Conservation (phyloP, 2,329 filamentous ascomycete genomes). For the Aspergillus versicolor region DNA sequence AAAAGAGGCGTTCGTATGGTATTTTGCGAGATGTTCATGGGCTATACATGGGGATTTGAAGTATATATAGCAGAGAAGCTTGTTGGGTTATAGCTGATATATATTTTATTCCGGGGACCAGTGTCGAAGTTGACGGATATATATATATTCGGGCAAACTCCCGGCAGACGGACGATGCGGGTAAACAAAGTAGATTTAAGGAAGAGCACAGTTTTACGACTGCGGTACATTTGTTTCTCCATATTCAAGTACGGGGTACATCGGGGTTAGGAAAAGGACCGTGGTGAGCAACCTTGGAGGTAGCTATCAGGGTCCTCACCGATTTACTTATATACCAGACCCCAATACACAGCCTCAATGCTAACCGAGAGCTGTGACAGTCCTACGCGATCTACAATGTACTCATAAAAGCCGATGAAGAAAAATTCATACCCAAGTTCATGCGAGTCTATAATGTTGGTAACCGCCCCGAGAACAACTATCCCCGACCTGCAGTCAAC, state of each 20-base stretch:
- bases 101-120: no score
- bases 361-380: background rate
- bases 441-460: constrained; percentile 24
- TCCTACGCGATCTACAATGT: background rate
- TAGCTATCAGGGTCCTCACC: background rate
- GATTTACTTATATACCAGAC: background rate
- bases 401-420: background rate
- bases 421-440: constrained; percentile 20
- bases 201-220: no score
- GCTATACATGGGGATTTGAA: no score
- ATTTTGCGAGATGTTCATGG: no score
- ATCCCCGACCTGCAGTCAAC: constrained; percentile 13
- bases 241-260: background rate
- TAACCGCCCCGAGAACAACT: constrained; percentile 16
- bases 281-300: background rate
- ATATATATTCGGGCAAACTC: no score
- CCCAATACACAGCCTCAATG: background rate
- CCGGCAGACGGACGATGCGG: no score
- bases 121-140: no score
- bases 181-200: no score
- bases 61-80: no score
- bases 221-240: no score
- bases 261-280: background rate
- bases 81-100: no score
- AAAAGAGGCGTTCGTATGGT: no score